Evolutionary conservation across 2,329 filamentous ascomycete genomes (phyloP), one percentile per base, ranked within the genome.

Genomic region (Xylaria digitata): DNA sequence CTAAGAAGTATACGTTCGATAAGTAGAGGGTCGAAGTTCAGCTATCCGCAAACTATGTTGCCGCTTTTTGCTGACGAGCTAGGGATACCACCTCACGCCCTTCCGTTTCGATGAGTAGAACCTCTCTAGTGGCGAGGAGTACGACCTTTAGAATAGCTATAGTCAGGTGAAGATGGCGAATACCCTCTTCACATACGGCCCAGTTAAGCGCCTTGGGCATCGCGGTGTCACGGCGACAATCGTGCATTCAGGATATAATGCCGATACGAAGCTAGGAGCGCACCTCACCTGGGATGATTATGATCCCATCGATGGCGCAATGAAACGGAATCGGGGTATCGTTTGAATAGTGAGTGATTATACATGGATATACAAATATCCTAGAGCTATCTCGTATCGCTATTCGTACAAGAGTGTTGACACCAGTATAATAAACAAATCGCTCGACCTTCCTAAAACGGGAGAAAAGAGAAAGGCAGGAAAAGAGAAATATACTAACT

Each of bases 31-130:
- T 80, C 23, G 80, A 82, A 60, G 71, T 73, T 4, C 77, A 84
- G 61, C 78, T 83, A 2, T 83, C 80, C 7, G 79, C 80, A n/a
- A 86, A 86, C 71, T 80, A 86, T 66, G 67, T 86, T 13, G 82
- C 0, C 82, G 85, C 37, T 85, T 85, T 69, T 72, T 83, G 11
- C 75, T 85, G 32, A 72, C 76, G 43, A 80, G 81, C 66, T 70
- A 78, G 23, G 80, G 79, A 23, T 80, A 83, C 71, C 74, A 75
- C 0, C 57, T 78, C 1, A 76, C 77, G 1, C 77, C 79, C 1
- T 73, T 84, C 6, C 73, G 80, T 1, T 84, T 84, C 70, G 77
- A 82, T 26, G 81, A 84, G 67, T 77, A 75, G 40, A 80, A 78
- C 19, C 82, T 82, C 66, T 72, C 71, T 0, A 68, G 78, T 21